phyloP scores from a whole-genome alignment of 1,284 basidiomycete genomes.

The Irpex rosettiformis region DNA sequence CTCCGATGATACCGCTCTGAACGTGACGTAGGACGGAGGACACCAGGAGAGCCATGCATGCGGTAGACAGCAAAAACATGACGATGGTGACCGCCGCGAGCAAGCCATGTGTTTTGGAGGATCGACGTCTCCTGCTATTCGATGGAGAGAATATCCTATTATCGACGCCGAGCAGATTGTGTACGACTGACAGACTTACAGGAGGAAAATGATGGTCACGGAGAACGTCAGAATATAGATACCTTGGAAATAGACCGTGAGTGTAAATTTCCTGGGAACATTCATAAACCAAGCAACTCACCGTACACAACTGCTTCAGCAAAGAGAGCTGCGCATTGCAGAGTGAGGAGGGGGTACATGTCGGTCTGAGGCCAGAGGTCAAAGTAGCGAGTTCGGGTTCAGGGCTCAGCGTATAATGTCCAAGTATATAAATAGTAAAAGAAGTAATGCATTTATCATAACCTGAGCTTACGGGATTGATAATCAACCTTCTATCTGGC shows the following conservation, averaged over 20 bases:
- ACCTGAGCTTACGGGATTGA: too few species aligned
- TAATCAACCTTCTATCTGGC: too few species aligned
- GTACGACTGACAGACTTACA: too few species aligned
- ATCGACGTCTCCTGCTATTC: not conserved
- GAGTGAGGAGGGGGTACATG: constrained; percentile 4
- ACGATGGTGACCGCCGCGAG: not conserved
- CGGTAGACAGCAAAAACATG: constrained; percentile 4
- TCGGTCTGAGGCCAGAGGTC: too few species aligned
- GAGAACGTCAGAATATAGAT: constrained; percentile 5
- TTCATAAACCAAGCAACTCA: not conserved
- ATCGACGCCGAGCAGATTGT: too few species aligned
- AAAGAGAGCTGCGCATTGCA: not conserved
- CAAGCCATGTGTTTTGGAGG: not conserved
- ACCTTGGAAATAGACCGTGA: not conserved
- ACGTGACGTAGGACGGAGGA: constrained; percentile 5
- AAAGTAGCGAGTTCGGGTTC: too few species aligned
- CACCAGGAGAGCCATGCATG: not conserved
- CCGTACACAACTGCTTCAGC: constrained; percentile 4
- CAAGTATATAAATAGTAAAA: too few species aligned
- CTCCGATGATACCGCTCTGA: not conserved
- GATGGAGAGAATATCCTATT: too few species aligned
- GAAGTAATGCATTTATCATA: too few species aligned
- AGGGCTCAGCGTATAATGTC: too few species aligned
- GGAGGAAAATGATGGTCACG: not conserved
- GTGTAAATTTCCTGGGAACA: not conserved